Evolutionary conservation across 2,329 filamentous ascomycete genomes (phyloP), one percentile per base, ranked within the genome.

Genomic region (Pochonia chlamydosporia): DNA sequence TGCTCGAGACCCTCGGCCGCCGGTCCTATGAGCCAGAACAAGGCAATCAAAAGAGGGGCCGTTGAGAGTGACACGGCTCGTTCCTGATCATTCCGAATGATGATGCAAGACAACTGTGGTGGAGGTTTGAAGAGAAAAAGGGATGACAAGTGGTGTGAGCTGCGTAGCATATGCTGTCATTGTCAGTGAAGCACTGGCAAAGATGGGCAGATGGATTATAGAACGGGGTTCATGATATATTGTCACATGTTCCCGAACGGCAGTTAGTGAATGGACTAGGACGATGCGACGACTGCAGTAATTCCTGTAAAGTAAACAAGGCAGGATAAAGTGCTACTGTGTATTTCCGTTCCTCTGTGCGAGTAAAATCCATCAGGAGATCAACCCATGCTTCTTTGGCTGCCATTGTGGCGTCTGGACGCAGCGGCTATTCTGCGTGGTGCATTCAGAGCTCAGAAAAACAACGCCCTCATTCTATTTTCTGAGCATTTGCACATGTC

Each of bases 41-140:
- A 23, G n/a, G n/a, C n/a, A n/a, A n/a, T n/a, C 20, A 28, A 24
- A 41, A 28, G 23, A 23, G n/a, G 39, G 20, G 35, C 35, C 23
- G 37, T 30, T 28, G 18, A 20, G 6, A 5, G 14, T 21, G 36
- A 44, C 14, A 24, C 24, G 28, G 42, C 28, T 25, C 37, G 25
- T 40, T 41, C 47, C 42, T 48, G 14, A 37, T 33, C 16, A 30
- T 45, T n/a, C 37, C 40, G 37, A 48, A 35, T n/a, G 16, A 43
- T 40, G 28, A 44, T 36, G 42, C 42, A 48, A 36, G 47, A 37
- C 42, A 30, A 30, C 23, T 26, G 37, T 11, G 21, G 24, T 40
- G 24, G 43, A 36, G 35, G 26, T 20, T 30, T 23, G 33, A 16
- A 30, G 24, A 36, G 21, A 21, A 35, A 39, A 4, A 20, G 8